Evolutionary conservation across 257 asterid genomes (phyloP).

Genomic region (Rehmannia glutinosa): DNA sequence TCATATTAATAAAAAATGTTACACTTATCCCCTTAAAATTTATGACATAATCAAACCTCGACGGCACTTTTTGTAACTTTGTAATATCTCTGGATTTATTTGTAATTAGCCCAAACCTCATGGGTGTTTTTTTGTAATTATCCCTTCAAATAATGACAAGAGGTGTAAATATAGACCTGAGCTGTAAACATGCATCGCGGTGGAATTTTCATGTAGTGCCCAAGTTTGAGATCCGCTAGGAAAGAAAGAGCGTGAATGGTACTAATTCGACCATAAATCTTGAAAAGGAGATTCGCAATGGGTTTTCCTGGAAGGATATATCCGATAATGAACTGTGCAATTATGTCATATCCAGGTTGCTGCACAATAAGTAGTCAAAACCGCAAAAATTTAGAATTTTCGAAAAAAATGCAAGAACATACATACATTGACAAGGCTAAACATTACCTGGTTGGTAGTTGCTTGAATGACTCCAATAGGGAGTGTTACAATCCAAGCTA

Average conservation of each 20-base stretch:
- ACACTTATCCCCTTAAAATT: too few relatives aligned
- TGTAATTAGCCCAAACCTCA: too few relatives aligned
- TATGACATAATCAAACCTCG: too few relatives aligned
- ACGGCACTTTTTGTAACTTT: too few relatives aligned
- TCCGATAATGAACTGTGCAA: conserved; percentile 88
- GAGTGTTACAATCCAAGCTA: conserved; percentile 84
- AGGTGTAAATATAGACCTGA: conserved; percentile 44
- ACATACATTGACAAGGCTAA: neutral
- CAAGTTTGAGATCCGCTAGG: conserved; percentile 89
- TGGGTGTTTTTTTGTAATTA: too few relatives aligned
- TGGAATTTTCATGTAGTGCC: conserved; percentile 97
- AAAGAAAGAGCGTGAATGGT: conserved; percentile 84
- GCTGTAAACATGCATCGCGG: conserved; percentile 87
- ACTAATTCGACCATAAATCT: conserved; percentile 91
- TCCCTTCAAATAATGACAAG: neutral
- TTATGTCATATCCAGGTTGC: conserved; percentile 98
- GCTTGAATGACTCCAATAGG: conserved; percentile 97
- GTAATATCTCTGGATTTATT: too few relatives aligned
- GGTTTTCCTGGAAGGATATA: conserved; percentile 91
- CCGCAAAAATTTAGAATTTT: neutral
- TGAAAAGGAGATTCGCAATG: conserved; percentile 83
- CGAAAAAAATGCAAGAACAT: too few relatives aligned
- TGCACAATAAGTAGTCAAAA: conserved; percentile 22
- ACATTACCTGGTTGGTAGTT: conserved; percentile 77
- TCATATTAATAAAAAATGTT: too few relatives aligned